Percentiles rank a stretch among this genome's conserved stretches.
These are phyloP conservation scores for Boletus tomentosulus DNA, from an alignment of 768 basidiomycete species.

Conservation along the genomic window DNA sequence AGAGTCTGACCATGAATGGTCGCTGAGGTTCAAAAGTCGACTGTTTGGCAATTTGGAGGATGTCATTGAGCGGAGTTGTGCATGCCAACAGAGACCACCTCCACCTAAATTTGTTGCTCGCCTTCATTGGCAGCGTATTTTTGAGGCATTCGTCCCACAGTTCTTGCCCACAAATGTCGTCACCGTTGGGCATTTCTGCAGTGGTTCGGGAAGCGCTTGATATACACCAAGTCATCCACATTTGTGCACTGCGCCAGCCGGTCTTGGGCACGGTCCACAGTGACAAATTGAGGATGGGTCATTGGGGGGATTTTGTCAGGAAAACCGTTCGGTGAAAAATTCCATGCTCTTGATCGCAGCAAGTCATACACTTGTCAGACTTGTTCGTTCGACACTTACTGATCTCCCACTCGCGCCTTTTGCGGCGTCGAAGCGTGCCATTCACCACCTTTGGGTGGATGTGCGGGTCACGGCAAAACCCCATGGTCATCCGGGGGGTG, in stretches of 20 bases:
- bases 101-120: neutral
- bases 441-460: too few relatives aligned
- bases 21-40: too few relatives aligned
- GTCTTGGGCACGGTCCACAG: neutral
- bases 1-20: too few relatives aligned
- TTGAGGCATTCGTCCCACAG: constrained; percentile 1
- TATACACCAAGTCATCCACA: neutral
- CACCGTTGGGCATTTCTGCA: neutral
- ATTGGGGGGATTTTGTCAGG: constrained; percentile 10
- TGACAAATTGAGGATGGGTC: neutral
- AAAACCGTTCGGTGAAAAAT: constrained; percentile 26
- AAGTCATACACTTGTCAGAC: constrained; percentile 13
- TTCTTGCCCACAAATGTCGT: constrained; percentile 6
- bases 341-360: constrained; percentile 19
- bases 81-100: too few relatives aligned
- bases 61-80: too few relatives aligned
- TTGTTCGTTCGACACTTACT: constrained; percentile 24
- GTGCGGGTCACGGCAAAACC: too few relatives aligned
- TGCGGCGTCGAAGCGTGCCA: too few relatives aligned
- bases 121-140: neutral
- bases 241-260: neutral
- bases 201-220: constrained; percentile 6
- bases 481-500: too few relatives aligned
- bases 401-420: neutral
- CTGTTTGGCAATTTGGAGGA: too few relatives aligned